Base-by-base conservation (phyloP, 371 early-diverging fungal species). In the Capillidium rhysosporum region DNA sequence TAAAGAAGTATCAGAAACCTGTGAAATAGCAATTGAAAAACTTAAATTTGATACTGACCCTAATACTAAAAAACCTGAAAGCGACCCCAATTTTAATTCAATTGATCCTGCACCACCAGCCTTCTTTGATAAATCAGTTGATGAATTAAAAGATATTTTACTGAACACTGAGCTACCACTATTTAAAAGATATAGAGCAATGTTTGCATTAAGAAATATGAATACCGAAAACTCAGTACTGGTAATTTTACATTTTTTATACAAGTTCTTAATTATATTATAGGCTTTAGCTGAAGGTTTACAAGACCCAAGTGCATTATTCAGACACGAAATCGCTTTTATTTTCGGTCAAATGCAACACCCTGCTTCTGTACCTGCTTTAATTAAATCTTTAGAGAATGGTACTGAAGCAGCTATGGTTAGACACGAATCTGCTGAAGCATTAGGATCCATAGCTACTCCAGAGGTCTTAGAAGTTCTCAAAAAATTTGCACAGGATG, bases 381-480 rank as follows among this genome's bases (percentile, higher is more conserved):
- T 99, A 52, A 73, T 82, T 20, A 72, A 81, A 57, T 77, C 81
- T 21, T 68, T 89, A 41, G 67, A 69, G 39, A 83, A 92, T 62
- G 56, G 69, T 20, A 60, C 67, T 14, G 98, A 98, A 66, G 80
- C 75, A 21, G 73, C 82, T 55, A 98, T 99, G 96, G 98, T 99
- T 7, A 82, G 99, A 30, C 99, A 99, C 63, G 99, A 99, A 70
- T 86, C 88, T 55, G 99, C 99, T 24, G 99, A 99, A 72, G 99
- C 99, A 5, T 69, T 99, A 49, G 99, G 99, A n/a, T 88, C 94
- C 1, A 92, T 99, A 63, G 98, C 94, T 31, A 88, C 87, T 2
- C 80, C 87, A 30, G 92, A 96, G 65, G 83, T 84, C 41, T 66
- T 88, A 40, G 71, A 75, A 12, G 75, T 79, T 18, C 73, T 98